phyloP scores from a whole-genome alignment of 169 alveolate species.

The Besnoitia besnoiti region DNA sequence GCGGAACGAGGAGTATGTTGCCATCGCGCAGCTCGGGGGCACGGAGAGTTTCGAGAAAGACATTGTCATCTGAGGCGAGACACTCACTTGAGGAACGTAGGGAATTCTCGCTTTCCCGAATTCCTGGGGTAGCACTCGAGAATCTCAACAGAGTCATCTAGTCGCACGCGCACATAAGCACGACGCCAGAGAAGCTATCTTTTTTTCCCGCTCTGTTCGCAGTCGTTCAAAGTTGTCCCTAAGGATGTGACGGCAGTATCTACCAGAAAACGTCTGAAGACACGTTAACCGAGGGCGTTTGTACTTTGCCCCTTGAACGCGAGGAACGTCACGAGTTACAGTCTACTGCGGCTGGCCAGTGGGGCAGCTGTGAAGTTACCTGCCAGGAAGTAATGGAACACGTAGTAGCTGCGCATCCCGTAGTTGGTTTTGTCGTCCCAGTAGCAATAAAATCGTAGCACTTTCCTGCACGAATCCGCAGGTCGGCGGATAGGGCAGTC shows the following conservation, averaged over 20 bases:
- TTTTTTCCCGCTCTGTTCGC: not conserved
- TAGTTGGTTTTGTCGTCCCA: conserved; percentile 74
- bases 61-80: not conserved
- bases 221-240: no score
- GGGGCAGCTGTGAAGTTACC: conserved; percentile 41
- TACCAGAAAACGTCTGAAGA: no score
- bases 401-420: conserved; percentile 69
- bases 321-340: no score
- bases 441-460: conserved; percentile 81
- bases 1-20: no score
- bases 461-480: conserved; percentile 70
- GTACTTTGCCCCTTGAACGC: no score
- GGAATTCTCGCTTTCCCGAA: conserved; percentile 83
- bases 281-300: no score
- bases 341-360: no score
- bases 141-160: conserved; percentile 88
- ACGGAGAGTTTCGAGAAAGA: not conserved
- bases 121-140: conserved; percentile 81
- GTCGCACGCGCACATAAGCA: conserved; percentile 60
- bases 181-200: not conserved
- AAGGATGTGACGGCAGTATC: no score
- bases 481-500: no score
- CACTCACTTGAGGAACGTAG: conserved; percentile 78
- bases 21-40: no score
- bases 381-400: conserved; percentile 60